These are phyloP conservation scores for Terfezia boudieri DNA, from an alignment of 495 filamentous ascomycete genomes.

Conservation along the genomic window DNA sequence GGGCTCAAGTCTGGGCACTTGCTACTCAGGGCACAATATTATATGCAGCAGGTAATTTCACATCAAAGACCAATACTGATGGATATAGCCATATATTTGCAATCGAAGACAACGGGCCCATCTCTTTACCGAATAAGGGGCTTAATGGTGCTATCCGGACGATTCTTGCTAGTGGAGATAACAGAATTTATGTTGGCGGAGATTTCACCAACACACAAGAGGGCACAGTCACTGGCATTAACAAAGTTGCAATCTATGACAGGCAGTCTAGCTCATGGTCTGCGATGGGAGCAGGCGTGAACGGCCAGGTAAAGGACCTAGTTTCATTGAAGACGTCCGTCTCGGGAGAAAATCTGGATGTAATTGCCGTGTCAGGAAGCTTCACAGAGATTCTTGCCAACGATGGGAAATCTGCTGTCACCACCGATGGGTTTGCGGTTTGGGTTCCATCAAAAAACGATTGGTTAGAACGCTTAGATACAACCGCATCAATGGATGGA, in stretches of 20 bases:
- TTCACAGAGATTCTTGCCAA: slow-evolving; percentile 53
- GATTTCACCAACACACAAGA: slow-evolving; percentile 56
- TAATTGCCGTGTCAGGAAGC: slow-evolving; percentile 56
- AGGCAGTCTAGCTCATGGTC: slow-evolving; percentile 45
- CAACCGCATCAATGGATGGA: slow-evolving; percentile 44
- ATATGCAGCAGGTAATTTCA: slow-evolving; percentile 75
- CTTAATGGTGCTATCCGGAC: slow-evolving; percentile 58
- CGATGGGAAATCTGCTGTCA: slow-evolving; percentile 31
- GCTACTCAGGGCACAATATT: slow-evolving; percentile 33
- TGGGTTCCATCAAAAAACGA: slow-evolving; percentile 83
- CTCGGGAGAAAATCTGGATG: slow-evolving; percentile 43
- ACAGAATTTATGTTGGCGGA: slow-evolving; percentile 60
- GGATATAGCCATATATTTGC: slow-evolving; percentile 51
- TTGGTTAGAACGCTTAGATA: slow-evolving; percentile 67
- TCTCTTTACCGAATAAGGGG: slow-evolving; percentile 41
- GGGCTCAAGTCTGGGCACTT: slow-evolving; percentile 44
- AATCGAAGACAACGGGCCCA: slow-evolving; percentile 38
- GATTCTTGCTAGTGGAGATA: slow-evolving; percentile 36
- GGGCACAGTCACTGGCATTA: slow-evolving; percentile 35
- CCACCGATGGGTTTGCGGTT: slow-evolving; percentile 55
- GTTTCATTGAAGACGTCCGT: slow-evolving; percentile 64
- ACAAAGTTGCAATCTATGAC: slow-evolving; percentile 56
- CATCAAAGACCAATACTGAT: slow-evolving; percentile 22
- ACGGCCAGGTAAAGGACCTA: slow-evolving; percentile 51
- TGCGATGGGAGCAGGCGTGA: slow-evolving; percentile 64